Evolutionary conservation across 257 asterid species (phyloP).

Genomic region (Plectranthus barbatus): DNA sequence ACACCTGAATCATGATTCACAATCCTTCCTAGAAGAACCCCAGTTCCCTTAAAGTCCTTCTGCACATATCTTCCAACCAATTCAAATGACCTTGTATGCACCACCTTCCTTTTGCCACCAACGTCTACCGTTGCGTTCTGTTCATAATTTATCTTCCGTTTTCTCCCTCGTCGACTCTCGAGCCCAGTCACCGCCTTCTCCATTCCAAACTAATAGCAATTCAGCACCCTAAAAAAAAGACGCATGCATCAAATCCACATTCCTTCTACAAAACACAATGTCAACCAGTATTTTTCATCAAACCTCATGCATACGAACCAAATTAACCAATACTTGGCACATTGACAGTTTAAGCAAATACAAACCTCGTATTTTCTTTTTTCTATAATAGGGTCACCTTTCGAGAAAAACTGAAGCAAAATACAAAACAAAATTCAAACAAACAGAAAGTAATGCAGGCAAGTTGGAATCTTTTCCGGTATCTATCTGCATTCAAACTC

Average conservation of each 20-base stretch:
- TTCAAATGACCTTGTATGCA: conserved; percentile 33
- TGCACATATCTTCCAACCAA: conserved; percentile 58
- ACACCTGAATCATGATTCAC: conserved; percentile 42
- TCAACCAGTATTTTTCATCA: not conserved
- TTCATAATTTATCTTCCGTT: conserved; percentile 49
- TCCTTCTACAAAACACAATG: not conserved
- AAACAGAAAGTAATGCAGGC: not conserved
- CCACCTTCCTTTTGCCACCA: conserved; percentile 38
- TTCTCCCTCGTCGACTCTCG: conserved; percentile 54
- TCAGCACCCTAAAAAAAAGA: conserved; percentile 11
- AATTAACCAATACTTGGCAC: not conserved
- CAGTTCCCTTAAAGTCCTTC: conserved; percentile 59
- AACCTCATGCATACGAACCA: not conserved
- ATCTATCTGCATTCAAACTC: conserved; percentile 4
- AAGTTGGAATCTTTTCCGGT: not conserved
- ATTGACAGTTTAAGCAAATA: not conserved
- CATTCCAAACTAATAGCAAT: conserved; percentile 29
- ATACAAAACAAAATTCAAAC: not conserved
- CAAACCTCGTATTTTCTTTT: not conserved
- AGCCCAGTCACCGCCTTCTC: conserved; percentile 27
- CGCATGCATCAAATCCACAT: conserved; percentile 13
- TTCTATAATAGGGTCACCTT: not conserved
- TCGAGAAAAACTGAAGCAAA: not conserved
- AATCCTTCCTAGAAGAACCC: conserved; percentile 59
- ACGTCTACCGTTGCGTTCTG: conserved; percentile 29